A percentile compares a stretch with the other conserved stretches of the same genome.
These are phyloP conservation scores for Amoebophrya sp. DNA, from an alignment of 169 alveolate genomes.

Conservation along the genomic window DNA sequence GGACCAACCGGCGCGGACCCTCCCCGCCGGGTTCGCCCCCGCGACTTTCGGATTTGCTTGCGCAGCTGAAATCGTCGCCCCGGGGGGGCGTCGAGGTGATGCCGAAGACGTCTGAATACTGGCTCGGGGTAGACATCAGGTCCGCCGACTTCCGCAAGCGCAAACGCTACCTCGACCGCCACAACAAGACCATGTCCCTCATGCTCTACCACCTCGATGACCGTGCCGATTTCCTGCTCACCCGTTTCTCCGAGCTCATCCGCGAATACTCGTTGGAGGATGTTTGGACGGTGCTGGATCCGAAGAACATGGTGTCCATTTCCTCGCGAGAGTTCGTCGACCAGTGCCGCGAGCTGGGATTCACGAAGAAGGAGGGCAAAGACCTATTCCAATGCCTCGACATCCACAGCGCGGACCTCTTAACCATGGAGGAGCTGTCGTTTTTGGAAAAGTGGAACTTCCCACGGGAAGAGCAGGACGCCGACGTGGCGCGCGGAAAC, in stretches of 20 bases:
- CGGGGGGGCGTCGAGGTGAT: too few relatives aligned
- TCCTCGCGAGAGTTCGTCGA: not conserved
- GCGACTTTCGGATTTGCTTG: too few relatives aligned
- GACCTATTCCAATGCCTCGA: not conserved
- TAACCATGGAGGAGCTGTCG: not conserved
- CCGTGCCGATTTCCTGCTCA: not conserved
- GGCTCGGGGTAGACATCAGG: not conserved
- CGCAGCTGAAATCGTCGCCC: too few relatives aligned
- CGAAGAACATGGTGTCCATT: not conserved
- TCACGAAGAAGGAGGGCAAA: not conserved
- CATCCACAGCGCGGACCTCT: not conserved
- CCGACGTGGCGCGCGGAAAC: not conserved
- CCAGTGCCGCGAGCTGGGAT: not conserved
- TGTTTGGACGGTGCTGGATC: not conserved
- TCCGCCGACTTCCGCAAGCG: not conserved
- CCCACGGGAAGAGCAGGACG: not conserved
- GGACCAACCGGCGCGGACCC: too few relatives aligned
- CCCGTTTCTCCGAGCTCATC: not conserved
- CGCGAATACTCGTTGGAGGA: not conserved
- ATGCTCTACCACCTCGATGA: not conserved
- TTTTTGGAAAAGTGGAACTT: not conserved
- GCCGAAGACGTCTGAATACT: not conserved
- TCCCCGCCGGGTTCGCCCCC: too few relatives aligned
- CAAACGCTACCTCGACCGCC: not conserved
- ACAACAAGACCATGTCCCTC: not conserved